Conservation (phyloP, 768 basidiomycete species). For the Favolaschia claudopus region DNA sequence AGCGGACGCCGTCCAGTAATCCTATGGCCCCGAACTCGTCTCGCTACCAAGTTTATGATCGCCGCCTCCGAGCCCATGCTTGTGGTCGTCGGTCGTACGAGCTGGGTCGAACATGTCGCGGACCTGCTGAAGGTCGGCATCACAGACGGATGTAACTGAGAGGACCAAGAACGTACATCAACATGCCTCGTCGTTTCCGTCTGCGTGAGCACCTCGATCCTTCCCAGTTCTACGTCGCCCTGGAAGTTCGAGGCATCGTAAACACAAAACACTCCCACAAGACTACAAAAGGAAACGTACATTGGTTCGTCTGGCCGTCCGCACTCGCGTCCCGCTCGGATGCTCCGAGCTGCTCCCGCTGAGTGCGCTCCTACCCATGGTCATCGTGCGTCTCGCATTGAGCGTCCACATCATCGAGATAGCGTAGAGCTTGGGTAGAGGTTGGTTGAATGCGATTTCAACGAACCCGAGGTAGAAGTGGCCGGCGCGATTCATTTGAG, state of each 20-base stretch:
- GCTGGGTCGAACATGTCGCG: slow-evolving; percentile 5
- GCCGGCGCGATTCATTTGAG: slow-evolving; percentile 1
- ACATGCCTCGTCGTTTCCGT: slow-evolving; percentile 6
- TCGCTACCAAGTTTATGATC: no score
- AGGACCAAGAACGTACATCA: slow-evolving; percentile 16
- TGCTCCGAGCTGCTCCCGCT: background rate
- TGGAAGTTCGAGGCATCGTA: background rate
- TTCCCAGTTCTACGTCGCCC: slow-evolving; percentile 12
- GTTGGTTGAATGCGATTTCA: slow-evolving; percentile 10
- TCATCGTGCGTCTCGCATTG: slow-evolving; percentile 7
- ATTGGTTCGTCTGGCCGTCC: slow-evolving; percentile 6
- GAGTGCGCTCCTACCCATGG: background rate
- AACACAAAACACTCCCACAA: background rate
- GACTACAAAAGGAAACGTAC: background rate
- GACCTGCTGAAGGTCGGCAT: background rate
- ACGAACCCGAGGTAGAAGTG: background rate
- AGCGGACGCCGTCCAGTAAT: no score
- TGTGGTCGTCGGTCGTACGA: background rate
- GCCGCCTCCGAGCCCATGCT: no score
- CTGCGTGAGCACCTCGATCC: slow-evolving; percentile 6
- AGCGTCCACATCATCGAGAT: slow-evolving; percentile 22
- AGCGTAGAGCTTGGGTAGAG: slow-evolving; percentile 14
- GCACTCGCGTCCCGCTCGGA: background rate
- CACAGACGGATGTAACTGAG: no score
- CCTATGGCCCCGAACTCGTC: no score